Evolutionary conservation across 768 basidiomycete species (phyloP).

Genomic region (Auriscalpium microsporum): DNA sequence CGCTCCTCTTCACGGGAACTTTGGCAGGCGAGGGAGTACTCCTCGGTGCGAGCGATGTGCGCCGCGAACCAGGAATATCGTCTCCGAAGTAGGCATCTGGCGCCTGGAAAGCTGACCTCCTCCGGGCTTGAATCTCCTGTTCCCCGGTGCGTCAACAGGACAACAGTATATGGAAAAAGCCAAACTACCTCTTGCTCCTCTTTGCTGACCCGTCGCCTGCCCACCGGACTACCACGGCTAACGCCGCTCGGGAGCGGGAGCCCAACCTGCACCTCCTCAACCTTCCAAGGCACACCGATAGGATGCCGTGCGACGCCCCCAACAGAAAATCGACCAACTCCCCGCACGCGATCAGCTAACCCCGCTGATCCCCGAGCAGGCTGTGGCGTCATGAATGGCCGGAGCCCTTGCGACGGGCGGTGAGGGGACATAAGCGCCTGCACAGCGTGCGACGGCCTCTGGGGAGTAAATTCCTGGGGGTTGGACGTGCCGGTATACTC

Average conservation of each 20-base stretch:
- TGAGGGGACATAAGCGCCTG: conserved; percentile 12
- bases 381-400: conserved; percentile 55
- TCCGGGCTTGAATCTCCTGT: conserved; percentile 54
- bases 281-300: conserved; percentile 45
- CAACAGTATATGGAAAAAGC: neutral
- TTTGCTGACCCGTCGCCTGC: conserved; percentile 25
- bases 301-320: conserved; percentile 30
- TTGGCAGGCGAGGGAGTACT: conserved; percentile 2
- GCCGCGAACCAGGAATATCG: conserved; percentile 44
- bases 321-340: conserved; percentile 3
- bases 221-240: too few species aligned
- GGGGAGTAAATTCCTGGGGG: conserved; percentile 19
- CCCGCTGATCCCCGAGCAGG: conserved; percentile 12
- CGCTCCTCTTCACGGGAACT: conserved; percentile 9
- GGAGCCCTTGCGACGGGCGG: conserved; percentile 12
- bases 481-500: neutral
- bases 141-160: neutral
- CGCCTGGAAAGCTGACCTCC: conserved; percentile 46
- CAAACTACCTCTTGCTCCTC: conserved; percentile 39
- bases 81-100: conserved; percentile 42
- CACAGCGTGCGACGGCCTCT: conserved; percentile 21
- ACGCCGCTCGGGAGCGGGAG: too few species aligned
- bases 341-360: conserved; percentile 13
- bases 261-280: conserved; percentile 30
- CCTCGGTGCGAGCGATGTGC: conserved; percentile 20